These are phyloP conservation scores for Coemansia asiatica DNA, from an alignment of 192 early-diverging fungal genomes.

Conservation along the genomic window DNA sequence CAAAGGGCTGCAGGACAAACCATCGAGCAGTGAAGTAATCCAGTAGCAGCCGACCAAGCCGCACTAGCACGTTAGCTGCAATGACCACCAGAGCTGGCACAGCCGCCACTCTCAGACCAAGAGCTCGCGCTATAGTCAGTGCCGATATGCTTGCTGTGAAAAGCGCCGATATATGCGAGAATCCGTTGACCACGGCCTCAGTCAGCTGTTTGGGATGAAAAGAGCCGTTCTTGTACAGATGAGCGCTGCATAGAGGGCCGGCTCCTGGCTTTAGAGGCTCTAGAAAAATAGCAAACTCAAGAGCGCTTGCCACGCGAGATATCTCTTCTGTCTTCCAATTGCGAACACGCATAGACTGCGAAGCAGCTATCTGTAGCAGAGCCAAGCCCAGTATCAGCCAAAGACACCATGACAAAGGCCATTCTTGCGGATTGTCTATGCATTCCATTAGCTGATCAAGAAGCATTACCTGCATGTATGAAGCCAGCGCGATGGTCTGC, in stretches of 20 bases:
- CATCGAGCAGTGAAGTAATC: conserved; percentile 18
- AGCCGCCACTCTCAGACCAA: not conserved
- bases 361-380: not conserved
- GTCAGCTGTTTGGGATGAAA: conserved; percentile 8
- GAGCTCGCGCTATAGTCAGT: not conserved
- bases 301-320: conserved; percentile 6
- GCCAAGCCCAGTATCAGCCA: not conserved
- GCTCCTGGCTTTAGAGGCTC: conserved; percentile 9
- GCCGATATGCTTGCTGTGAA: not conserved
- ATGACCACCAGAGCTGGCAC: not conserved
- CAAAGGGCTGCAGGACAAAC: conserved; percentile 32
- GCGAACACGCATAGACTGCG: conserved; percentile 1
- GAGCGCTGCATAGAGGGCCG: conserved; percentile 5
- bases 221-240: conserved; percentile 2
- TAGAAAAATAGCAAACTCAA: conserved; percentile 13
- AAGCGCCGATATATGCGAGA: conserved; percentile 10
- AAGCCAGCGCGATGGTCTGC: not conserved
- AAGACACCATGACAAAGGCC: not conserved
- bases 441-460: not conserved
- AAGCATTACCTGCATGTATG: not conserved
- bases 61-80: not conserved
- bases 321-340: conserved; percentile 11
- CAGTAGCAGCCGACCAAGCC: not conserved
- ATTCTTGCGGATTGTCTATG: not conserved
- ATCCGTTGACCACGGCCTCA: conserved; percentile 5